Conservation (phyloP, 176 grass and related monocot genomes). For the Bromus sterilis region DNA sequence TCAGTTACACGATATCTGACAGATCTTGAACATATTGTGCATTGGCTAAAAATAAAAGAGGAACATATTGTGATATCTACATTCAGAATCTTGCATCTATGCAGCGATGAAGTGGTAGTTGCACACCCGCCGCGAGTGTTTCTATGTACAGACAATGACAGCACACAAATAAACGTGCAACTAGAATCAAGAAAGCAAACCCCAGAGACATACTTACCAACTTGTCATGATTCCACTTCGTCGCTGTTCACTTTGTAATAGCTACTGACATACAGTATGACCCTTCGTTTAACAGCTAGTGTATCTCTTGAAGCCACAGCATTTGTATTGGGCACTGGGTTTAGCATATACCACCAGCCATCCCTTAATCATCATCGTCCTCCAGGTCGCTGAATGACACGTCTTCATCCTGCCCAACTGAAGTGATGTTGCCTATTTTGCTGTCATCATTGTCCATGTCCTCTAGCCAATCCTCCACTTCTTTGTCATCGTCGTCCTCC, state of each 20-base stretch:
- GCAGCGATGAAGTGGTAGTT: not conserved
- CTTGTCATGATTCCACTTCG: not conserved
- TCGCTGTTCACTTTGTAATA: too few relatives aligned
- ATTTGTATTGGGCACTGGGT: not conserved
- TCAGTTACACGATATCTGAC: not conserved
- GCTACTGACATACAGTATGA: not conserved
- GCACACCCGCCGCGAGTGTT: not conserved
- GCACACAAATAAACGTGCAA: not conserved
- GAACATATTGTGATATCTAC: not conserved
- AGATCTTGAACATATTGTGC: not conserved
- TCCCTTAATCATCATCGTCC: constrained; percentile 32
- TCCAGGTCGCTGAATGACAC: constrained; percentile 78
- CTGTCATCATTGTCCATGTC: constrained; percentile 25
- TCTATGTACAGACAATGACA: constrained; percentile 21
- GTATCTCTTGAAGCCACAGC: constrained; percentile 4
- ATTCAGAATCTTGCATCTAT: not conserved
- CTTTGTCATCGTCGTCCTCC: constrained; percentile 33
- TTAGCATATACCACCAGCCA: not conserved
- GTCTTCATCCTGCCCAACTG: constrained; percentile 41
- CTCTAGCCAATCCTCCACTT: constrained; percentile 61
- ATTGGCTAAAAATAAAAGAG: not conserved
- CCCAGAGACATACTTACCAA: not conserved
- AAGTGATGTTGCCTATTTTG: constrained; percentile 13
- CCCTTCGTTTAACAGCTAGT: not conserved
- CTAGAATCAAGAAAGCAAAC: not conserved